Conservation (phyloP, 2,329 filamentous ascomycete genomes). For the Colletotrichum lini region DNA sequence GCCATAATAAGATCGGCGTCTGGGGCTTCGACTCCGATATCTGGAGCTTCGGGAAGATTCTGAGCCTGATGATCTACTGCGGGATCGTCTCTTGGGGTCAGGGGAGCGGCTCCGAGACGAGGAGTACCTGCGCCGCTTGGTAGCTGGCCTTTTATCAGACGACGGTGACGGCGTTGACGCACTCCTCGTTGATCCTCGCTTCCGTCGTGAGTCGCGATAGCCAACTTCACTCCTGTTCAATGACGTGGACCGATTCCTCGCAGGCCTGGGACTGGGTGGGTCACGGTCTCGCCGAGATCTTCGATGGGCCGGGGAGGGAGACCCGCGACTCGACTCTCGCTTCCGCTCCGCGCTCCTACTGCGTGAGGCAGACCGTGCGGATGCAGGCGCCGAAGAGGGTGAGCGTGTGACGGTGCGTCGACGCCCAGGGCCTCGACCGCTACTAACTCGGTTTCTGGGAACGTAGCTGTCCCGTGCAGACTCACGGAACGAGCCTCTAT, state of each 20-base stretch:
- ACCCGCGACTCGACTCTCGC: constrained; percentile 50
- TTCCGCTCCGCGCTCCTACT: constrained; percentile 49
- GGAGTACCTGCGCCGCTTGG: constrained; percentile 67
- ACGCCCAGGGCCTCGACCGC: constrained; percentile 57
- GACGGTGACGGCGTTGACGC: constrained; percentile 55
- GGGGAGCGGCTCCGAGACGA: constrained; percentile 63
- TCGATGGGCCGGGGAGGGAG: constrained; percentile 52
- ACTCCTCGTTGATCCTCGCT: constrained; percentile 45
- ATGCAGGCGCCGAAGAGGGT: constrained; percentile 49
- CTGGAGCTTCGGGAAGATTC: constrained; percentile 57
- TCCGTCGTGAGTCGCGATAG: constrained; percentile 41
- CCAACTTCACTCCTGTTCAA: constrained; percentile 48
- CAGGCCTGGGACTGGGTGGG: constrained; percentile 49
- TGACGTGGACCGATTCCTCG: constrained; percentile 59
- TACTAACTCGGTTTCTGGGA: constrained; percentile 63
- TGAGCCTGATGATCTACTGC: constrained; percentile 52
- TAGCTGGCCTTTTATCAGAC: constrained; percentile 54
- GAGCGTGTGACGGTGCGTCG: constrained; percentile 55
- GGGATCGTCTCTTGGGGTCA: constrained; percentile 53
- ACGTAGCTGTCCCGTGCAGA: constrained; percentile 66
- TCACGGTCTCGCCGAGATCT: constrained; percentile 51
- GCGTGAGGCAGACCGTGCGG: constrained; percentile 53
- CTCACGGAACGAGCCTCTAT: constrained; percentile 57
- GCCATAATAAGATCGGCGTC: constrained; percentile 45
- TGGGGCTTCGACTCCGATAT: constrained; percentile 54